A percentile compares a stretch with the other conserved stretches of the same genome.
These are phyloP conservation scores for Aegle marmelos DNA, from an alignment of 345 rosid species.

Conservation along the genomic window DNA sequence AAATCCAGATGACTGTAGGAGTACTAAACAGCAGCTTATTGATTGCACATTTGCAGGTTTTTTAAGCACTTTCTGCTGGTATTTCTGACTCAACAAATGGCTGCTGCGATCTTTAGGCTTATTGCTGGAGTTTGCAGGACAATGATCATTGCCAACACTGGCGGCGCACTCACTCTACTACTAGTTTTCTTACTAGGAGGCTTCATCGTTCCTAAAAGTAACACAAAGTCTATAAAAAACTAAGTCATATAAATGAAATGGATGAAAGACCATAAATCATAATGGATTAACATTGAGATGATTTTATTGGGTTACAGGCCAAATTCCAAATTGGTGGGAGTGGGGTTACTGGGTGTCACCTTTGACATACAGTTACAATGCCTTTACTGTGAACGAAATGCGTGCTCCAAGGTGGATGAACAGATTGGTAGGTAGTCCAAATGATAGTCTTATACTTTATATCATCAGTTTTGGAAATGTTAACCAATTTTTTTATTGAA, in stretches of 20 bases:
- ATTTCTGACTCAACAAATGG: constrained; percentile 82
- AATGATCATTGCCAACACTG: constrained; percentile 77
- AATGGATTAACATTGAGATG: not conserved
- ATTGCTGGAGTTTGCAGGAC: constrained; percentile 71
- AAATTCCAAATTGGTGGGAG: constrained; percentile 79
- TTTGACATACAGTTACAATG: constrained; percentile 64
- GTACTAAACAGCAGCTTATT: not conserved
- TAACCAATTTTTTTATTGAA: not conserved
- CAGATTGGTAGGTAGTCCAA: constrained; percentile 34
- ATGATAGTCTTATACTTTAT: too few species aligned
- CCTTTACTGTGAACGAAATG: constrained; percentile 73
- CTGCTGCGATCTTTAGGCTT: constrained; percentile 64
- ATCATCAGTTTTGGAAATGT: not conserved
- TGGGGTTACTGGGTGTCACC: constrained; percentile 98
- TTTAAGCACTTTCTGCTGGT: constrained; percentile 70
- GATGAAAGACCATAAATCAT: not conserved
- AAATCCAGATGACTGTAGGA: not conserved
- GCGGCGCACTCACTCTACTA: constrained; percentile 67
- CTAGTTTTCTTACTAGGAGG: constrained; percentile 84
- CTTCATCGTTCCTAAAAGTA: constrained; percentile 73
- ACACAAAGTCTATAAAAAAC: not conserved
- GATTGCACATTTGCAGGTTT: constrained; percentile 47
- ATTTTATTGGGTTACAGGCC: constrained; percentile 32
- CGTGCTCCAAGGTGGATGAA: constrained; percentile 82
- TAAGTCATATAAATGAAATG: not conserved